phyloP scores from a whole-genome alignment of 345 rosid species.

The Eucalyptus tenuipes region DNA sequence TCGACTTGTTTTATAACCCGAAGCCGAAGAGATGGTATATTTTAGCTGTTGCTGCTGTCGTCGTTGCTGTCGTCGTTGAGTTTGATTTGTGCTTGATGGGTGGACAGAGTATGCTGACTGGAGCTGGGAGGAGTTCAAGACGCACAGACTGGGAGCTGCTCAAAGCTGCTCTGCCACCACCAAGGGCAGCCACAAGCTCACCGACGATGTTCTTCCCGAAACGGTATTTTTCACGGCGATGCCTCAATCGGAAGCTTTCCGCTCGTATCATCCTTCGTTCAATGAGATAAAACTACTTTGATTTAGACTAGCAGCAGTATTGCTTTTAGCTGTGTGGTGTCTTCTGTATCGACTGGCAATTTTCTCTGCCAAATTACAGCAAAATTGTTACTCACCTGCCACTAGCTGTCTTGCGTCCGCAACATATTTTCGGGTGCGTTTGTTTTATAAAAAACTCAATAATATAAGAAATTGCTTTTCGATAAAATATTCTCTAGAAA shows the following conservation, averaged over 20 bases:
- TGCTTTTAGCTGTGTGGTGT: background rate
- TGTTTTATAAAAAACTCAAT: too few species aligned
- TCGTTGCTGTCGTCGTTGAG: background rate
- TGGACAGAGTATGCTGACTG: slow-evolving; percentile 79
- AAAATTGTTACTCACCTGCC: background rate
- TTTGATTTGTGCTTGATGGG: background rate
- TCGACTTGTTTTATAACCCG: background rate
- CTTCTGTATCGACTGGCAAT: background rate
- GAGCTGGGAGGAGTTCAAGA: slow-evolving; percentile 90
- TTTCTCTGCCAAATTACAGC: background rate
- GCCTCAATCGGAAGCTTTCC: background rate
- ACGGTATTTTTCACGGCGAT: slow-evolving; percentile 9
- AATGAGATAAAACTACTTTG: background rate
- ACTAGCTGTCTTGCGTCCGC: background rate
- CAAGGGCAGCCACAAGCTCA: slow-evolving; percentile 69
- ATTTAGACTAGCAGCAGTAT: background rate
- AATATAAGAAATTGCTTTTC: too few species aligned
- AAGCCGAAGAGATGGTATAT: background rate
- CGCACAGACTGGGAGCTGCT: slow-evolving; percentile 73
- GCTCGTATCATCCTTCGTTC: background rate
- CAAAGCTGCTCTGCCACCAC: slow-evolving; percentile 92
- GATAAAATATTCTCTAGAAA: fast-evolving
- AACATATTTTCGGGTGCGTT: background rate
- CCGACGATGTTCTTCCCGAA: slow-evolving; percentile 46
- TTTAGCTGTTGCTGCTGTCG: background rate